Percentiles rank a stretch among this genome's conserved stretches.
These are phyloP conservation scores for Lachnum nothofagi DNA, from an alignment of 2,329 filamentous ascomycete species.

Conservation along the genomic window DNA sequence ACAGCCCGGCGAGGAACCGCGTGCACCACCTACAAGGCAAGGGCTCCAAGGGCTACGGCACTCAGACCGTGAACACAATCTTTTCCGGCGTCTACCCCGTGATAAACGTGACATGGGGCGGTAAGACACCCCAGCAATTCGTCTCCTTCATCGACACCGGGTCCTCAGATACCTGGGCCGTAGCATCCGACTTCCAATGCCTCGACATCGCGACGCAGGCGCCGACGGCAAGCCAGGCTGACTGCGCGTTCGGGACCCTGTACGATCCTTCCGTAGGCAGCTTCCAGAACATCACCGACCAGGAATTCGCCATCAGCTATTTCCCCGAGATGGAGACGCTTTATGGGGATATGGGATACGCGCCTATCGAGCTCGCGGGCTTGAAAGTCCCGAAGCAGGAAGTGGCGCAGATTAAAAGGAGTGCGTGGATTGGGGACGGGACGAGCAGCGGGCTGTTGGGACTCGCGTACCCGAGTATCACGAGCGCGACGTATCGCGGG, in stretches of 20 bases:
- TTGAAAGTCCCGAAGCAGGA: conserved; percentile 34
- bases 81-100: neutral
- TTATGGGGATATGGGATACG: conserved; percentile 38
- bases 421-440: conserved; percentile 41
- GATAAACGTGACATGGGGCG: neutral
- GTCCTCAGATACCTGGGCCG: conserved; percentile 35
- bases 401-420: conserved; percentile 42
- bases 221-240: neutral
- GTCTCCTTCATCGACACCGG: neutral
- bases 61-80: neutral
- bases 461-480: conserved; percentile 44
- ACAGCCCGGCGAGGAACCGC: neutral
- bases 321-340: conserved; percentile 30
- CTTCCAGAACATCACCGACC: conserved; percentile 35
- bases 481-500: neutral
- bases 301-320: conserved; percentile 42
- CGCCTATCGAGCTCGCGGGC: conserved; percentile 19
- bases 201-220: conserved; percentile 23
- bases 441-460: conserved; percentile 46
- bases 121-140: neutral
- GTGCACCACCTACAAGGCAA: neutral
- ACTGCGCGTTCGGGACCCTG: conserved; percentile 15
- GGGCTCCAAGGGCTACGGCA: neutral
- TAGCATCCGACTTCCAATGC: conserved; percentile 33
- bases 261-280: conserved; percentile 25